Conservation (phyloP, 805 yeast genomes). For the Kazachstania bromeliacearum region DNA sequence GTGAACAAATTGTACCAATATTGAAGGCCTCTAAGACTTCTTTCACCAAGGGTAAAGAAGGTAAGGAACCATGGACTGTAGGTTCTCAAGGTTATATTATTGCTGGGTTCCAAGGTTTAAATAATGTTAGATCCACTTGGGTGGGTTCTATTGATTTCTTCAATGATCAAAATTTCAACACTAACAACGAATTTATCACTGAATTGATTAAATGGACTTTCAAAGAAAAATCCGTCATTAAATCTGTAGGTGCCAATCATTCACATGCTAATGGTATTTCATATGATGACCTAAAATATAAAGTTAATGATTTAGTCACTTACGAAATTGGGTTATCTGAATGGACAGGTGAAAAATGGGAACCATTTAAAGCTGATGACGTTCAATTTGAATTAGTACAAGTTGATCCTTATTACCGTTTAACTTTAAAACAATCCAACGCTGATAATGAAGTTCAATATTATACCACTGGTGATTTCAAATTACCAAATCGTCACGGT, state of each 20-base stretch:
- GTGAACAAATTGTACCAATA: constrained; percentile 61
- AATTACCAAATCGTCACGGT: constrained; percentile 92
- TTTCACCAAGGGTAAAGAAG: constrained; percentile 44
- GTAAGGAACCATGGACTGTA: constrained; percentile 63
- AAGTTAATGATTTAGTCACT: constrained; percentile 61
- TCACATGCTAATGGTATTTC: constrained; percentile 35
- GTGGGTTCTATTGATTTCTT: constrained; percentile 59
- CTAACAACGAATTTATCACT: constrained; percentile 34
- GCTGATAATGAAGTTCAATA: constrained; percentile 39
- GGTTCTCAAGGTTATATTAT: constrained; percentile 72
- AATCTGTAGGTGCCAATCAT: constrained; percentile 46
- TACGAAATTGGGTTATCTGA: constrained; percentile 42
- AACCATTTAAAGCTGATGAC: constrained; percentile 52
- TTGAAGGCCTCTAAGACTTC: constrained; percentile 58
- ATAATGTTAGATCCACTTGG: constrained; percentile 72
- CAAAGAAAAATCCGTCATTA: constrained; percentile 57
- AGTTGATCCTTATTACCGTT: constrained; percentile 92
- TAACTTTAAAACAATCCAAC: constrained; percentile 41
- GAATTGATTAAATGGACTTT: constrained; percentile 62
- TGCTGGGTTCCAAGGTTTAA: constrained; percentile 70
- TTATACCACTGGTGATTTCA: constrained; percentile 47
- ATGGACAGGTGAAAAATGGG: constrained; percentile 55
- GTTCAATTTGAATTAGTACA: constrained; percentile 77
- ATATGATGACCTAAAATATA: constrained; percentile 45
- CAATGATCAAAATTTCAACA: constrained; percentile 28